Base-by-base conservation (phyloP, 106 monocot genomes). In the Allium sativum region DNA sequence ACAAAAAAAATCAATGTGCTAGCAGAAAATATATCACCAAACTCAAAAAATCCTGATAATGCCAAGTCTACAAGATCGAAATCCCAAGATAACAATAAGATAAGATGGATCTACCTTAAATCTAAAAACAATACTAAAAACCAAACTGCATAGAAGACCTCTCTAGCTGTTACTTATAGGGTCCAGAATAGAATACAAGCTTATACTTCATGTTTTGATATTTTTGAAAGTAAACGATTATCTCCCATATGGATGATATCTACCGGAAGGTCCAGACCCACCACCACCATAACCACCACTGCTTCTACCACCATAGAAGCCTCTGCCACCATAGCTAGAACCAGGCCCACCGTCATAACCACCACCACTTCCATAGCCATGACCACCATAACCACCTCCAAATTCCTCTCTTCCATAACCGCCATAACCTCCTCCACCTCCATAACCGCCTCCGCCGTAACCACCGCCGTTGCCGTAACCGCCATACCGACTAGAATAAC, bases 191-290 rank as follows among this genome's bases (percentile, higher is more conserved):
- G 5, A 31, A 31, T 31, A 31, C 31, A 31, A 31, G 31, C n/a
- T 31, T 31, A 5, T 31, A 31, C 31, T 31, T 31, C 31, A 31
- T 31, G 31, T 31, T 31, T 31, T 31, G 31, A 31, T 31, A 31
- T 31, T 5, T 5, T 31, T 31, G 31, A 31, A 31, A 31, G 31
- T 31, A 31, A 31, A 18, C 18, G 3, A 51, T 73, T 88, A 93
- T 56, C 93, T 74, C 54, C 62, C 77, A 77, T 93, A 93, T 21
- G 93, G 93, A 70, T 93, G 87, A 57, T 93, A 88, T 43, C 93
- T 78, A 47, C 74, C 80, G 47, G 73, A 45, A 53, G 76, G 73
- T 44, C 66, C 74, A 68, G 81, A 73, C 56, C 73, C 66, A 19
- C 68, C 53, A 43, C 67, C 60, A 48, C 66, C 57, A 69, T 72